Conservation (phyloP, 257 asterid genomes). For the Nicotiana tabacum region DNA sequence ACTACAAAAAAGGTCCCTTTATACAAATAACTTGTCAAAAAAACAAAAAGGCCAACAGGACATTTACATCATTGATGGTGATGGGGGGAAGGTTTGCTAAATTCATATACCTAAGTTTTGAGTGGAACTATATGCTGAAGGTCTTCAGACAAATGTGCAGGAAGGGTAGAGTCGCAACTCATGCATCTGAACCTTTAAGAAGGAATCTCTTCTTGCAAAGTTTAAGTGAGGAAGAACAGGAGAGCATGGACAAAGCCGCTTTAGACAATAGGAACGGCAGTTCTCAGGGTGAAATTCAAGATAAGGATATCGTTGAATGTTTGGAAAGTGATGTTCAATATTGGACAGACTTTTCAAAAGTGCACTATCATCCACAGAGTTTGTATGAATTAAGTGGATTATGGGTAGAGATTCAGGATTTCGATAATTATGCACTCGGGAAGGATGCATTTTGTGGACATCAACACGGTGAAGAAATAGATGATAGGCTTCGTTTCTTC, state of each 20-base stretch:
- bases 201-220: slow-evolving; percentile 87
- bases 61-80: not conserved
- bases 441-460: slow-evolving; percentile 55
- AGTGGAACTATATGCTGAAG: slow-evolving; percentile 21
- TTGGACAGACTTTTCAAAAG: slow-evolving; percentile 97
- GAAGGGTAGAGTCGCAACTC: slow-evolving; percentile 67
- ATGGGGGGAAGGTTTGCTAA: not conserved
- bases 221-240: slow-evolving; percentile 50
- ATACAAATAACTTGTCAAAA: not conserved
- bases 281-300: slow-evolving; percentile 50
- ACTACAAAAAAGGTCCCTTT: not conserved
- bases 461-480: slow-evolving; percentile 68
- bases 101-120: not conserved
- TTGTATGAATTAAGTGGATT: slow-evolving; percentile 71
- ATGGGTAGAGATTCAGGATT: slow-evolving; percentile 54
- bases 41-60: not conserved
- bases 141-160: slow-evolving; percentile 47
- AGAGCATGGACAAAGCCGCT: slow-evolving; percentile 19
- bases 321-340: slow-evolving; percentile 71
- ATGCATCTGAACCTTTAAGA: slow-evolving; percentile 57
- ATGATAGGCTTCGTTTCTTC: slow-evolving; percentile 85
- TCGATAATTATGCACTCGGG: slow-evolving; percentile 73
- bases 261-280: slow-evolving; percentile 23
- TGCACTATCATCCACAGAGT: slow-evolving; percentile 89
- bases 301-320: slow-evolving; percentile 62